Base-by-base conservation (phyloP, 805 yeast species). In the Wickerhamomyces silvicola region DNA sequence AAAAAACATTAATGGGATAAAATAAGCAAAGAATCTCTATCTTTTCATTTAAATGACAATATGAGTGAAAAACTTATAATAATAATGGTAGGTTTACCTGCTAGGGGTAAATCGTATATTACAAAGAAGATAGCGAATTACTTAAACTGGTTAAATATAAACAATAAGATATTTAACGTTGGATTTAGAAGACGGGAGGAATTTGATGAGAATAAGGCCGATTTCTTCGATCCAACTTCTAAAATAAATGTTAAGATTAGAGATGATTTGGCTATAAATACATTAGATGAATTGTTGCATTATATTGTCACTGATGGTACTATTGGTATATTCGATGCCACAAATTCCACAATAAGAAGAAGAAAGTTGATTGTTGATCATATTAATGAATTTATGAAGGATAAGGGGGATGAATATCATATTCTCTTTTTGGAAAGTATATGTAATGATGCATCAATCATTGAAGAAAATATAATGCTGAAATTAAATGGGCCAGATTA, bases 51-150 rank as follows among this genome's bases (percentile, higher is more conserved):
- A n/a, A n/a, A n/a, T n/a, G n/a, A n/a, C n/a, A 31, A 21, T 17
- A 24, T 31, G 33, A 24, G 37, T 26, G 40, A 39, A 14, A 75
- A 75, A 48, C 58, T 76, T 34, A 78, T 78, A 17, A 75, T 78
- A 35, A 76, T 78, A 8, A 76, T 80, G 78, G 84, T 79, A 9
- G 86, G 86, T 1, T 62, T 78, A 22, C 86, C 86, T 13, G 86
- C 86, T 6, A 59, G 84, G 39, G 86, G 86, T 10, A 78, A 78
- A 54, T 73, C 81, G 5, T 78, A 77, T 52, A 75, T 78, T 40
- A 77, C 86, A 20, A 75, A 74, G 46, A 77, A 78, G 50, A 55
- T 78, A 22, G 69, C 77, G 17, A 56, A 78, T 45, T 78, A 77
- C 54, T 57, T 76, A 41, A 72, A 70, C 54, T 78, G 82, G 82